Base-by-base conservation (phyloP, 169 alveolate genomes). In the Plasmodium coatneyi region DNA sequence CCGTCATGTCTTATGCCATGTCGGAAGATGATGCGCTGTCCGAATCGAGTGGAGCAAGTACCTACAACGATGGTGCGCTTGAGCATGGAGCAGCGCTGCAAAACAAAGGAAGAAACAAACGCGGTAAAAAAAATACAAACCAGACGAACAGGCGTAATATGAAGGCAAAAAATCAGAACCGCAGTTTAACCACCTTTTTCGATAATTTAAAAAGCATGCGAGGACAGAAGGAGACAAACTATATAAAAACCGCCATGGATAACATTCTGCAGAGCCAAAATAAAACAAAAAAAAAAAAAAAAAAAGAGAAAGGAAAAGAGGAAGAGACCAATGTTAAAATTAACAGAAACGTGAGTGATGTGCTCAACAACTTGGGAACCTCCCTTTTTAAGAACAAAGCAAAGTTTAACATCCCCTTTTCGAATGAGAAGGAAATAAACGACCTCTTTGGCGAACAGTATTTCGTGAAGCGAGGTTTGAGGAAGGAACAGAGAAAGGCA, bases 361-460 rank as follows among this genome's bases (percentile, higher is more conserved):
- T 87, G 30, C 71, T 87, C 9, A 34, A 36, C 70, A 79, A 87
- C 71, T 78, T 87, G 30, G 84, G 52, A 78, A 76, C 46, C 16
- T 39, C 43, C 32, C 30, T 79, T 14, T 78, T 87, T 30, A 76
- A 87, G 36, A 78, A 60, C 32, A 78, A 76, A 78, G n/a, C 54
- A 19, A 87, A 87, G 25, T 9, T 72, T 34, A 52, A 46, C 34
- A 36, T 87, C 25, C 34, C 93, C 14, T 76, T 78, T 22, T 78
- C 66, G 19, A 87, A 87, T 74, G 43, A 87, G 78, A 87, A 78
- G 71, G 89, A 78, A 87, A 87, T 87, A 54, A 87, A 52, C 12
- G 81, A 87, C 70, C 46, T 87, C 25, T 87, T 87, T 41, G 93
- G 93, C 1, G 84, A 87, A 54, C 36, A 54, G 71, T 87, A 78